These are phyloP conservation scores for Acanthamoeba divionensis DNA, from an alignment of 208 protist species.

Conservation along the genomic window DNA sequence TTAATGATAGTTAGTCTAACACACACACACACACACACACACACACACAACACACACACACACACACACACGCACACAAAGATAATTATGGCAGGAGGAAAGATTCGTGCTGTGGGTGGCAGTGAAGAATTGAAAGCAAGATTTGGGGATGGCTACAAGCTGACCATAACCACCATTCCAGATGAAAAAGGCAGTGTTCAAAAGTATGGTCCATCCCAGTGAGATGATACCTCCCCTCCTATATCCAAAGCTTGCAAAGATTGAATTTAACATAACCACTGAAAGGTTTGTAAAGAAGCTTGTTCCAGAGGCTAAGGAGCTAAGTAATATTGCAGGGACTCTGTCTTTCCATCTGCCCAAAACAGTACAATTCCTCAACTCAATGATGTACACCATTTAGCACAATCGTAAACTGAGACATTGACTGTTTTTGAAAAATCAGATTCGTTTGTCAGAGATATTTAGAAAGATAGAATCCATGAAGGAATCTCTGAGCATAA, in stretches of 20 bases:
- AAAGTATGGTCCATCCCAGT: too few relatives aligned
- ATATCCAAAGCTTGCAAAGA: too few relatives aligned
- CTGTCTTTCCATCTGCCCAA: slow-evolving; percentile 18
- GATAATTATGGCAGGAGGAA: slow-evolving; percentile 8
- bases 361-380: too few relatives aligned
- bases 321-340: slow-evolving; percentile 5
- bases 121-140: not conserved
- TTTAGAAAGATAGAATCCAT: slow-evolving; percentile 3
- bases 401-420: too few relatives aligned
- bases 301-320: not conserved
- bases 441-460: not conserved
- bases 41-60: too few relatives aligned
- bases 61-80: too few relatives aligned
- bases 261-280: not conserved
- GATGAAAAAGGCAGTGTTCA: too few relatives aligned
- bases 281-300: slow-evolving; percentile 5
- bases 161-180: not conserved
- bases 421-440: too few relatives aligned
- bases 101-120: not conserved
- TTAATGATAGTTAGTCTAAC: too few relatives aligned
- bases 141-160: slow-evolving; percentile 46
- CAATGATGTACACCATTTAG: too few relatives aligned
- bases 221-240: too few relatives aligned
- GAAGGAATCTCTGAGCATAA: not conserved
- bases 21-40: too few relatives aligned